Conservation (phyloP, 495 filamentous ascomycete genomes). For the Tuber umbilicatum region DNA sequence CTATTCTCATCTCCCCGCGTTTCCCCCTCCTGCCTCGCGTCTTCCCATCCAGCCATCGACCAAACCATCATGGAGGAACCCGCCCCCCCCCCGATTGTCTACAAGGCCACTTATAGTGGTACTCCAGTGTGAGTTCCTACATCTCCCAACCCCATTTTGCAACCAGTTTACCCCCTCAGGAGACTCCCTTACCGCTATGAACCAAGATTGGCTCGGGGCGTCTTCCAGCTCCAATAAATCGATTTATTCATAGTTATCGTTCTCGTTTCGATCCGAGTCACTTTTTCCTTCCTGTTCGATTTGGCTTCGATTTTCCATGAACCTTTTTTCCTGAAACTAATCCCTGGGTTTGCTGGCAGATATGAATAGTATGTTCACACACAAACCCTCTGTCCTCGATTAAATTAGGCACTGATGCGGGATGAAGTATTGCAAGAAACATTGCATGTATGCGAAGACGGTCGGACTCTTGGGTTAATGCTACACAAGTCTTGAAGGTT, state of each 20-base stretch:
- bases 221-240: constrained; percentile 3
- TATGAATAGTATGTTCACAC: constrained; percentile 40
- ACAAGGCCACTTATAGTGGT: constrained; percentile 43
- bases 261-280: constrained; percentile 4
- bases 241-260: not conserved
- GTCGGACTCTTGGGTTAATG: constrained; percentile 85
- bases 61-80: constrained; percentile 26
- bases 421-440: constrained; percentile 39
- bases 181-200: constrained; percentile 7
- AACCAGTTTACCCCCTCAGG: constrained; percentile 12
- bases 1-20: constrained; percentile 22
- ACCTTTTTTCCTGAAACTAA: not conserved
- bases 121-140: constrained; percentile 39
- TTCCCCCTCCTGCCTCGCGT: constrained; percentile 29
- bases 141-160: not conserved
- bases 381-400: not conserved
- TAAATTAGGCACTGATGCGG: constrained; percentile 20
- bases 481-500: constrained; percentile 87
- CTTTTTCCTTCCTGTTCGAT: constrained; percentile 24
- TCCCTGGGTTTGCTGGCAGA: constrained; percentile 17
- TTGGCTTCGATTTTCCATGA: not conserved
- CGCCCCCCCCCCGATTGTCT: constrained; percentile 34
- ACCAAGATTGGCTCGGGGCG: not conserved
- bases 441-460: constrained; percentile 79
- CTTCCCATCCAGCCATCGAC: constrained; percentile 9